These are phyloP conservation scores for Cyphellophora attinorum DNA, from an alignment of 2,329 filamentous ascomycete genomes.

Conservation along the genomic window DNA sequence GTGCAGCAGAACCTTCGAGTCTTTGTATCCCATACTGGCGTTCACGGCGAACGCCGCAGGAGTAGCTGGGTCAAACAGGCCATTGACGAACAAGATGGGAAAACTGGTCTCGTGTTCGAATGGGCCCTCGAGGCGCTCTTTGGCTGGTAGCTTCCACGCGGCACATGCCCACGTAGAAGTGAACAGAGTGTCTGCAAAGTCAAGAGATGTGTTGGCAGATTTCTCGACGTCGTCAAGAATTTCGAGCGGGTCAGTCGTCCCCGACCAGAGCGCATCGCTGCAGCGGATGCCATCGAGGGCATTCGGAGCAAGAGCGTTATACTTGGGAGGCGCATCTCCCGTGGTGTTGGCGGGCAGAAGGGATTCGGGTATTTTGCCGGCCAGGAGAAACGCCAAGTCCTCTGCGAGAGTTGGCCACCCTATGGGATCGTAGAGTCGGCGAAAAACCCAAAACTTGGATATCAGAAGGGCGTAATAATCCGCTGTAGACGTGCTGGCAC, in stretches of 20 bases:
- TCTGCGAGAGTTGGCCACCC: conserved; percentile 5
- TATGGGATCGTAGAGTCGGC: conserved; percentile 2
- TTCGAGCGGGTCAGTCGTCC: conserved; percentile 3
- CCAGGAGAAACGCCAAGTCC: conserved; percentile 1
- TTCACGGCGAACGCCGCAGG: conserved; percentile 18
- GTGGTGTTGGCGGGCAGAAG: not conserved
- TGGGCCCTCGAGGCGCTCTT: conserved; percentile 18
- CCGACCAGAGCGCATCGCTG: conserved; percentile 6
- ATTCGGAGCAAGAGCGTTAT: not conserved
- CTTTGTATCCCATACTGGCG: conserved; percentile 17
- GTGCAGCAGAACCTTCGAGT: conserved; percentile 19
- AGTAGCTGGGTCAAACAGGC: conserved; percentile 19
- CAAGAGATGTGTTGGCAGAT: conserved; percentile 2
- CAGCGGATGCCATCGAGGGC: conserved; percentile 8
- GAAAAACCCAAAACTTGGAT: not conserved
- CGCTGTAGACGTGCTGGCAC: not conserved
- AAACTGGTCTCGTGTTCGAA: conserved; percentile 19
- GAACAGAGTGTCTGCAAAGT: conserved; percentile 5
- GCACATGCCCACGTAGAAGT: conserved; percentile 10
- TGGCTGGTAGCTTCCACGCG: conserved; percentile 17
- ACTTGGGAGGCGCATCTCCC: not conserved
- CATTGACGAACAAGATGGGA: conserved; percentile 21
- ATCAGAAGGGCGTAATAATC: not conserved
- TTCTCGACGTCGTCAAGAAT: not conserved
- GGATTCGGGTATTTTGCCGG: not conserved